Evolutionary conservation across 257 asterid species (phyloP), one percentile per base, ranked within the genome.

Genomic region (Capsicum pubescens): DNA sequence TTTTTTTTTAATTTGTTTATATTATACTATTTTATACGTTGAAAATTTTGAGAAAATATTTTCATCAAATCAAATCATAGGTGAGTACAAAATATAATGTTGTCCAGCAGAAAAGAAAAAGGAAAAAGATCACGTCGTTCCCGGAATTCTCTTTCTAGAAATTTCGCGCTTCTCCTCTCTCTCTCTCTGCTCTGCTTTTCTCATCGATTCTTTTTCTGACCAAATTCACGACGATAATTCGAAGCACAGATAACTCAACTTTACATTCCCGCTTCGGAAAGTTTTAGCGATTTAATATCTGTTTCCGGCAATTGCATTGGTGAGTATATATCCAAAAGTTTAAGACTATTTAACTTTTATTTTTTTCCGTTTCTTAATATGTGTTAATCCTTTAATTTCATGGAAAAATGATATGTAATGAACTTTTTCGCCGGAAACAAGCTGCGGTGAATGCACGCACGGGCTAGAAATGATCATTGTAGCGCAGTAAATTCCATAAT

Each of bases 111-210:
- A 16, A 8, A 42, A 19, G 13, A 32, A 26, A 67, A 59, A 32
- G 17, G 42, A 10, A 15, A 68, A 50, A 11, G 44, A 14, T 52
- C 76, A 19, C 84, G 56, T 15, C 46, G 79, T 42, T 84, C 77
- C 66, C 14, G 85, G 50, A 56, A 21, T 39, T 70, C 10, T 54
- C 57, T 71, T 71, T 61, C 85, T 68, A 80, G 66, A 68, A 44
- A 32, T 85, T 70, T 85, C 35, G 46, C 63, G 21, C 32, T 70
- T 69, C 9, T 6, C 57, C 85, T 26, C 14, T 71, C 83, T 8
- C 77, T 52, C 44, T 21, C 52, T 44, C 59, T 46, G 26, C 10
- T 5, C 21, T n/a, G 60, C 16, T 39, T 21, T 14, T 9, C 5
- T 11, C 7, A 13, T 55, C 59, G 17, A 55, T 48, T 57, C 48